Conservation (phyloP, 31 red algal species). For the Porphyra umbilicalis region DNA sequence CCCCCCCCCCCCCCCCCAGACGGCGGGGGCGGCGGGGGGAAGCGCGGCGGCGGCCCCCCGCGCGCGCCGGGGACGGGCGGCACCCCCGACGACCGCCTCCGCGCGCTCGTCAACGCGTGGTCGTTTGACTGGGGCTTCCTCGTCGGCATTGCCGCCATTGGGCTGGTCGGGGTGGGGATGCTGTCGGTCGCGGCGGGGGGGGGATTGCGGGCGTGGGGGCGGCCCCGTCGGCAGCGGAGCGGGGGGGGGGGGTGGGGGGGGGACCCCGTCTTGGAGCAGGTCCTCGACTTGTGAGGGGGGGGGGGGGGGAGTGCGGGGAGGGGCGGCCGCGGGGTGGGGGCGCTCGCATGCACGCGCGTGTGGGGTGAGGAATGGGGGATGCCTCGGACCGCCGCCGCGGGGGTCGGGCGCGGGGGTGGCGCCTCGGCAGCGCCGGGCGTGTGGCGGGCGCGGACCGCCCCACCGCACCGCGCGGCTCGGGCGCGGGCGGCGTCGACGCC, state of each 20-base stretch:
- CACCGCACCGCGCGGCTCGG: too few relatives aligned
- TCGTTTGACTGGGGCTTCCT: conserved; percentile 1
- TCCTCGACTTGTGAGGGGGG: not conserved
- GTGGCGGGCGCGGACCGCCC: too few relatives aligned
- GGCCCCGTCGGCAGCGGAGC: not conserved
- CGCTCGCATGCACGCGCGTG: too few relatives aligned
- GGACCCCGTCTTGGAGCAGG: not conserved
- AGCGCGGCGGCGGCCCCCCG: not conserved
- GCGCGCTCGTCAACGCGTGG: not conserved
- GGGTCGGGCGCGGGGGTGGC: too few relatives aligned
- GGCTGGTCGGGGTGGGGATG: not conserved
- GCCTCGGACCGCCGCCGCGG: too few relatives aligned
- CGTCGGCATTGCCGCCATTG: not conserved
- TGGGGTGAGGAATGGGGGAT: too few relatives aligned
- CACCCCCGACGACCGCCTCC: not conserved
- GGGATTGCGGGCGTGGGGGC: not conserved
- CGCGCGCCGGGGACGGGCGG: not conserved
- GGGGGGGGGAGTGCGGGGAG: not conserved
- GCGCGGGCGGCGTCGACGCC: too few relatives aligned
- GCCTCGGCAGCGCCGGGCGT: too few relatives aligned
- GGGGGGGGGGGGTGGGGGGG: not conserved
- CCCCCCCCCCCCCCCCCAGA: not conserved
- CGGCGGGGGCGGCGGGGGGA: too few relatives aligned
- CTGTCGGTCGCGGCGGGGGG: not conserved
- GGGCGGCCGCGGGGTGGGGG: not conserved